Percentiles rank a stretch among this genome's conserved stretches.
phyloP scores from a whole-genome alignment of 2,329 filamentous ascomycete species.

The Botrytis tulipae region DNA sequence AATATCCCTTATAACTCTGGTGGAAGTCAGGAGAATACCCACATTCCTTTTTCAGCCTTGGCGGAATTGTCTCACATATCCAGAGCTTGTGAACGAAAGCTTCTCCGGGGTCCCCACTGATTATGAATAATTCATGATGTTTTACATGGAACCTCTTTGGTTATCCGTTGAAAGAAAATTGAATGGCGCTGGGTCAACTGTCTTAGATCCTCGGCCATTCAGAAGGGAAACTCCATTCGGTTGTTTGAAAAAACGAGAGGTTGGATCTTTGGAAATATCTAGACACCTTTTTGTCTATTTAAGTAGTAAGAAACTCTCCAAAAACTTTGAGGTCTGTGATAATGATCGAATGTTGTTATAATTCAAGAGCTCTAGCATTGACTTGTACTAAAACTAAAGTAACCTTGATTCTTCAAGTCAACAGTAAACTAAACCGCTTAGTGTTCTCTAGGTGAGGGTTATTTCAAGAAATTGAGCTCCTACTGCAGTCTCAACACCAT shows the following conservation, averaged over 20 bases:
- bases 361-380: too few relatives aligned
- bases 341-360: too few relatives aligned
- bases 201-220: too few relatives aligned
- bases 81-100: neutral
- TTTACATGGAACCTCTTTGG: neutral
- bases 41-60: conserved; percentile 5
- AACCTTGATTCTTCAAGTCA: too few relatives aligned
- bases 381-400: too few relatives aligned
- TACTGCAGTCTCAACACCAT: too few relatives aligned
- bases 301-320: too few relatives aligned
- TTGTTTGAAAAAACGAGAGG: neutral
- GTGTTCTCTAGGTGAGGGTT: too few relatives aligned
- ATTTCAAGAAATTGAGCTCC: too few relatives aligned
- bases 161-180: neutral
- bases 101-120: neutral
- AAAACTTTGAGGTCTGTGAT: too few relatives aligned
- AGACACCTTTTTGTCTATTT: neutral
- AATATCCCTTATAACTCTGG: neutral
- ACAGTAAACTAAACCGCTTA: too few relatives aligned
- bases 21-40: conserved; percentile 9
- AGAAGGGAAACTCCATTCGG: neutral
- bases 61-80: neutral
- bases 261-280: neutral
- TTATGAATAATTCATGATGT: neutral
- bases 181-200: neutral